Evolutionary conservation across 441 rosid species (phyloP), one percentile per base, ranked within the genome.

Genomic region (Flueggea neowawraea): DNA sequence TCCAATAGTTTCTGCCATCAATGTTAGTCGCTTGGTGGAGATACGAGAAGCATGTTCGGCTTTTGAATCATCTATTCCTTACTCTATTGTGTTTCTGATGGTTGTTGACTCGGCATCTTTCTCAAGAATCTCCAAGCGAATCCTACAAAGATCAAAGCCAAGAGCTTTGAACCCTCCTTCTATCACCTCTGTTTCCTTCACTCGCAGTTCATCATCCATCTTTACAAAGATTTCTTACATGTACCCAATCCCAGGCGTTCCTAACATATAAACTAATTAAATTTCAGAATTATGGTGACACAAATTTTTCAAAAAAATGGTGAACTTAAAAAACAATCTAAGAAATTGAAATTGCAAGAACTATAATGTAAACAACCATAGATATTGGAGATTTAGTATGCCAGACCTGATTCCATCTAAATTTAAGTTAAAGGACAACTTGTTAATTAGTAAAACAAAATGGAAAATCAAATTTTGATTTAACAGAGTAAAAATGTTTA

Each of bases 111-210:
- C 64, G 12, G 13, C 51, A 51, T 54, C 71, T 12, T 65, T 76
- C 66, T 72, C 74, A 16, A 68, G 50, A 10, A 76, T 59, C 53
- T 72, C 74, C 39, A 76, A 48, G 0, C 64, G 63, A 15, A 58
- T 0, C 8, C 55, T 55, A 39, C 10, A 55, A 13, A 36, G 6
- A 55, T 69, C 69, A 28, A 76, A 69, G 0, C 80, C 80, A 3
- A 55, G 31, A 3, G 47, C 72, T 51, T 16, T 55, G 15, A 12
- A 55, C 0, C 65, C 83, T 54, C 80, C 80, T 64, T 79, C 82
- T 0, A 82, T 56, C 7, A 59, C 7, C 65, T 82, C 79, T 0
- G 73, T 71, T 64, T 72, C 84, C 66, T 77, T 82, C 58, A 79
- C 75, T 0, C 73, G 80, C 6, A 55, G 67, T 2, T 75, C 76